Evolutionary conservation across 306 rosid species (phyloP), one percentile per base, ranked within the genome.

Genomic region (Prosopis cineraria): DNA sequence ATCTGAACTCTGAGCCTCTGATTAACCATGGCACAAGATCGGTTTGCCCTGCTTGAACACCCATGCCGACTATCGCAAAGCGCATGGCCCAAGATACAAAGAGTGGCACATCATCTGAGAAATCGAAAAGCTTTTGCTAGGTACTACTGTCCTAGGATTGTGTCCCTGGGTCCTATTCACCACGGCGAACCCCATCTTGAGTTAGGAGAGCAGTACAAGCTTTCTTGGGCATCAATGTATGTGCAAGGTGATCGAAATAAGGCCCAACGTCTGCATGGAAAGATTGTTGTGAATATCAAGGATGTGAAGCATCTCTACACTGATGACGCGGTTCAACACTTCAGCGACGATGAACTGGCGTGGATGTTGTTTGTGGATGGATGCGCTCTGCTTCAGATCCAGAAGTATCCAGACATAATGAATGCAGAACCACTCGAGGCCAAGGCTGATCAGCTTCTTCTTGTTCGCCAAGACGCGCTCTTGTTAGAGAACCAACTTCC

Each of bases 161-260:
- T 67, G 5, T 74, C 84, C 31, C 24, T 80, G 0, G 84, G 79
- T 33, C 80, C 80, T 5, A 74, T 80, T 24, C 80, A 74, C 29
- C 56, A 80, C 6, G 84, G 22, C 3, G 5, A 34, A 0, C 0
- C 4, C 2, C 22, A 74, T 16, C 45, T 80, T 0, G 3, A 55
- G 11, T 19, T 10, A 8, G 84, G 80, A 67, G 79, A 74, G 8
- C 10, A 58, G 1, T 74, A 67, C 56, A 80, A 67, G 72, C 52
- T 11, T 5, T 20, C 1, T 10, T 67, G 72, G 72, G 16, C 72
- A 20, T 30, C 31, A 0, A 40, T 40, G 72, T 67, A 67, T 14
- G 0, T 40, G 1, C 4, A 14, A 2, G 29, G 44, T 4, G 8
- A 5, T 5, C 43, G 10, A 39, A 10, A 39, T 5, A 39, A 5